Percentiles rank a stretch among this genome's conserved stretches.
phyloP scores from a whole-genome alignment of 768 basidiomycete genomes.

The Boletellus ananiceps region DNA sequence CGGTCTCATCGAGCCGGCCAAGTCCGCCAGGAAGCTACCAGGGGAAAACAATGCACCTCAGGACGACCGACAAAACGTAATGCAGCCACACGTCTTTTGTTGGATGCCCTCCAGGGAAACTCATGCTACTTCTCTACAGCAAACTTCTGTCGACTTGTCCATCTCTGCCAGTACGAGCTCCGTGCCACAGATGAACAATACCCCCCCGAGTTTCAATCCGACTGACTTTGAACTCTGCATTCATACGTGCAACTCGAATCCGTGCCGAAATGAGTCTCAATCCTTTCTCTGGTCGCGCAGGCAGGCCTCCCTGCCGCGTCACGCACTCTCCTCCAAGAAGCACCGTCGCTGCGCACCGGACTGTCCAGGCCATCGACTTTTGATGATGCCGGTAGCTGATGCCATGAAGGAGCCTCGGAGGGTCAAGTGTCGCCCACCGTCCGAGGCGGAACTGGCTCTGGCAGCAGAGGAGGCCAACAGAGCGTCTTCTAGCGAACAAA shows the following conservation, averaged over 20 bases:
- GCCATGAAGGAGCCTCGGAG: constrained; percentile 21
- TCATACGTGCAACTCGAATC: constrained; percentile 21
- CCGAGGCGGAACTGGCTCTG: constrained; percentile 17
- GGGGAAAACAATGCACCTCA: constrained; percentile 1
- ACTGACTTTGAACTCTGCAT: constrained; percentile 24
- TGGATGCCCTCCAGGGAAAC: not conserved
- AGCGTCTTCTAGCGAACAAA: not conserved
- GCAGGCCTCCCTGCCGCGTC: constrained; percentile 20
- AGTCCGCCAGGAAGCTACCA: constrained; percentile 8
- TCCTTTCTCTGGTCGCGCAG: constrained; percentile 26
- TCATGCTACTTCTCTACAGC: constrained; percentile 1
- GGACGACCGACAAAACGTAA: constrained; percentile 11
- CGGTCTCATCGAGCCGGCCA: constrained; percentile 2
- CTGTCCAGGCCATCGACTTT: constrained; percentile 23
- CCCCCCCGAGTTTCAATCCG: not conserved
- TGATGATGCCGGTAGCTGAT: constrained; percentile 11
- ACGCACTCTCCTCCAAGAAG: constrained; percentile 22
- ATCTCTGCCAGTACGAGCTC: not conserved
- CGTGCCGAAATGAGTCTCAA: constrained; percentile 24
- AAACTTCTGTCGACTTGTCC: not conserved
- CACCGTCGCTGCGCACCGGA: constrained; percentile 13
- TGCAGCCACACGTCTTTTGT: not conserved
- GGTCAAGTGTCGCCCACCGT: constrained; percentile 19
- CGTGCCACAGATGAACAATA: constrained; percentile 1
- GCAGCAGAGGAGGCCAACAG: constrained; percentile 12